A percentile compares a stretch with the other conserved stretches of the same genome.
Evolutionary conservation across 1,139 yeast species (phyloP).

Genomic region (Entelexis sorbosivorans): DNA sequence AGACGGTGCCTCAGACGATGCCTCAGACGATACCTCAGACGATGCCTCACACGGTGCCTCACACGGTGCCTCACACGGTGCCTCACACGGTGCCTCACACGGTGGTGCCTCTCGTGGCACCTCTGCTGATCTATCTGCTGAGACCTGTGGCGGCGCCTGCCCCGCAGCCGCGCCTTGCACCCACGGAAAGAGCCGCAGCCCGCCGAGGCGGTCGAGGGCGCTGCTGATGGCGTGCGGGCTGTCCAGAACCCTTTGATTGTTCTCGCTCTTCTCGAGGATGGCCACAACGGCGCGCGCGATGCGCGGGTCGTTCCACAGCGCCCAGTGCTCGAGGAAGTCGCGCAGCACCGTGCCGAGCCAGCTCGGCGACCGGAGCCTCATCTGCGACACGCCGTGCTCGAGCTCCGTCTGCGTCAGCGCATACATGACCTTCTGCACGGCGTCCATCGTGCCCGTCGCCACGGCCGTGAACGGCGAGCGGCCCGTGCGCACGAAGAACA

Average conservation of each 20-base stretch:
- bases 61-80: too few species aligned
- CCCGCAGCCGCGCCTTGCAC: too few species aligned
- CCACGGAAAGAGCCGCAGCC: slow-evolving; percentile 15
- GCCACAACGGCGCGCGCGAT: slow-evolving; percentile 18
- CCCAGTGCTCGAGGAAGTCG: slow-evolving; percentile 18
- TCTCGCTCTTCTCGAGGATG: slow-evolving; percentile 11
- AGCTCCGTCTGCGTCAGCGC: slow-evolving; percentile 18
- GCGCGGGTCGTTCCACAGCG: slow-evolving; percentile 19
- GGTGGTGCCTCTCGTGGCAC: too few species aligned
- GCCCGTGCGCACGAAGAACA: slow-evolving; percentile 15
- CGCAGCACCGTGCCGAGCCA: slow-evolving; percentile 9
- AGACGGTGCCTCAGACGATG: too few species aligned
- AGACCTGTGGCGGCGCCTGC: too few species aligned
- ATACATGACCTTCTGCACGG: slow-evolving; percentile 20
- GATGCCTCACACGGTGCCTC: too few species aligned
- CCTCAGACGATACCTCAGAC: too few species aligned
- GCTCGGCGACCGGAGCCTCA: slow-evolving; percentile 1
- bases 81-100: too few species aligned
- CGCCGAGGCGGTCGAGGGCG: slow-evolving; percentile 1
- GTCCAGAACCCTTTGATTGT: slow-evolving; percentile 4
- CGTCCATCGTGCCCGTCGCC: slow-evolving; percentile 6
- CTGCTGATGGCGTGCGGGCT: slow-evolving; percentile 14
- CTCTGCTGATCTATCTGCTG: too few species aligned
- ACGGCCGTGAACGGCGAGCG: slow-evolving; percentile 17
- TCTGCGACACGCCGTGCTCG: slow-evolving; percentile 14